phyloP scores from a whole-genome alignment of 345 rosid genomes.

The Ricinus communis region DNA sequence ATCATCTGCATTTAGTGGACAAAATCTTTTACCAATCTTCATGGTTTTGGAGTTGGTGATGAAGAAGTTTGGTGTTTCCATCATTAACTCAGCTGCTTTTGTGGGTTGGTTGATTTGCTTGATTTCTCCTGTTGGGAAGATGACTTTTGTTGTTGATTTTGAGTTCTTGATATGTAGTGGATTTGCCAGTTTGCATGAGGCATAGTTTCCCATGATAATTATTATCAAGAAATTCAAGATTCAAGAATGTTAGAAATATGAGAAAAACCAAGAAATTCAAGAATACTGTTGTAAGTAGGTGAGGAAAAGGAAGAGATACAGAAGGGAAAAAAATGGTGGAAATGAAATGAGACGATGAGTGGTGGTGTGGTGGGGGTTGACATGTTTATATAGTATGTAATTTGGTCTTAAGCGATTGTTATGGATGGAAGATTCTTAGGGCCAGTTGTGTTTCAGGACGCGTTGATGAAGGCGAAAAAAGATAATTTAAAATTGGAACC shows the following conservation, averaged over 20 bases:
- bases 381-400: too few species aligned
- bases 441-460: too few species aligned
- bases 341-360: too few species aligned
- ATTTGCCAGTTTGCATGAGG: conserved; percentile 9
- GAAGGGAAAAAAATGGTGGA: too few species aligned
- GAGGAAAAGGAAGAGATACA: too few species aligned
- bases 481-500: too few species aligned
- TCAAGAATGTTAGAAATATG: neutral
- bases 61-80: conserved; percentile 26
- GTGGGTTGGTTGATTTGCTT: conserved; percentile 8
- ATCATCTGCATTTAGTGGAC: conserved; percentile 19
- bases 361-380: too few species aligned
- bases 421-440: too few species aligned
- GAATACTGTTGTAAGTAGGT: too few species aligned
- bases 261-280: neutral
- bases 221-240: neutral
- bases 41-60: conserved; percentile 10
- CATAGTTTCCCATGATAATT: conserved; percentile 17
- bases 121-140: conserved; percentile 25
- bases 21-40: conserved; percentile 17
- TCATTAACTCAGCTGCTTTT: conserved; percentile 25
- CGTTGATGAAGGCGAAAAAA: too few species aligned
- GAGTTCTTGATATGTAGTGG: neutral
- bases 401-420: too few species aligned
- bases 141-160: conserved; percentile 1